These are phyloP conservation scores for Paracamarosporium sp. DNA, from an alignment of 2,329 filamentous ascomycete genomes.

Conservation along the genomic window DNA sequence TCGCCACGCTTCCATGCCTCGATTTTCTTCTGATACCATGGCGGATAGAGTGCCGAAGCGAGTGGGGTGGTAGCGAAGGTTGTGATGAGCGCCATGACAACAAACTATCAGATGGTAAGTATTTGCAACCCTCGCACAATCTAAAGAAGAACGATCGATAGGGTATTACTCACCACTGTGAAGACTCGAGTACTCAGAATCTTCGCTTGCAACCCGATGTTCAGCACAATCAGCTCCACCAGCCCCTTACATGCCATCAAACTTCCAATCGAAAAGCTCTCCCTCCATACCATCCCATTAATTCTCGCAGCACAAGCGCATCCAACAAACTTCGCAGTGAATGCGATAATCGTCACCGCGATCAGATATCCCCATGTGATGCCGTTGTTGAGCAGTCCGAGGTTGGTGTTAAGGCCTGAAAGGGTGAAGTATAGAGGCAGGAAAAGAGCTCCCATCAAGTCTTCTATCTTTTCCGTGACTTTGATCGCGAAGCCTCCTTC, in stretches of 20 bases:
- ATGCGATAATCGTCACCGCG: constrained; percentile 81
- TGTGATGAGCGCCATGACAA: constrained; percentile 89
- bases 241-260: constrained; percentile 97
- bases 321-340: constrained; percentile 83
- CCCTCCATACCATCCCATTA: constrained; percentile 85
- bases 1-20: constrained; percentile 81
- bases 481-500: constrained; percentile 91
- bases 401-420: constrained; percentile 85
- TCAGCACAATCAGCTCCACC: constrained; percentile 88
- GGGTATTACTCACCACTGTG: constrained; percentile 63
- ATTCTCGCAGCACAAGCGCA: constrained; percentile 78
- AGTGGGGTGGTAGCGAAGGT: constrained; percentile 85
- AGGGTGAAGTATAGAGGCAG: constrained; percentile 92
- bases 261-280: constrained; percentile 86
- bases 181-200: constrained; percentile 86
- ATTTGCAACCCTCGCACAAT: too few species aligned
- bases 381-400: constrained; percentile 81
- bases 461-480: constrained; percentile 91
- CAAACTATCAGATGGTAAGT: constrained; percentile 58
- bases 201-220: constrained; percentile 82
- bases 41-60: constrained; percentile 75
- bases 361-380: constrained; percentile 90
- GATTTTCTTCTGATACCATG: constrained; percentile 76
- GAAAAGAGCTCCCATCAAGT: constrained; percentile 83
- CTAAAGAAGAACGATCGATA: background rate